Percentiles rank a stretch among this genome's conserved stretches.
Evolutionary conservation across 352 stramenopile genomes (phyloP).

Genomic region (Pythium monospermum): DNA sequence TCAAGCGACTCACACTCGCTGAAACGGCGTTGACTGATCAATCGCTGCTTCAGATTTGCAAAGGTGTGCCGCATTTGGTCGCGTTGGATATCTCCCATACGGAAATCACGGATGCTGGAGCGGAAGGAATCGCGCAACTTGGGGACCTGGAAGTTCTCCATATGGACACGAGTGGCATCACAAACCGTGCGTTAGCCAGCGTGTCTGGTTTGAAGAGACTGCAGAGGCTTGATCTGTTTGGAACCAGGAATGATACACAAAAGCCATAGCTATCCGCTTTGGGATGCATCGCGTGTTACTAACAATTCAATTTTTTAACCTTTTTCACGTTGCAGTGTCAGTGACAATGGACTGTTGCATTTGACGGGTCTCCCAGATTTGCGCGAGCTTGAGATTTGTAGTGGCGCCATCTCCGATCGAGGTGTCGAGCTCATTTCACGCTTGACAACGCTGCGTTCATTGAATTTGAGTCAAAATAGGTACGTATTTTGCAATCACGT

Average conservation of each 20-base stretch:
- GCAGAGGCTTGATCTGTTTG: slow-evolving; percentile 67
- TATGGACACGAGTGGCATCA: slow-evolving; percentile 61
- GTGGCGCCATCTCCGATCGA: slow-evolving; percentile 58
- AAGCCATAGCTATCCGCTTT: too few relatives aligned
- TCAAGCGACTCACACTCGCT: slow-evolving; percentile 51
- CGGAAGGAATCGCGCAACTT: slow-evolving; percentile 40
- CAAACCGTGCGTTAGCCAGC: slow-evolving; percentile 52
- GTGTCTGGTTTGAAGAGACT: slow-evolving; percentile 49
- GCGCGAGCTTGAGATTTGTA: slow-evolving; percentile 61
- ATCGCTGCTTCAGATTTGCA: slow-evolving; percentile 60
- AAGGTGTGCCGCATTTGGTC: slow-evolving; percentile 31
- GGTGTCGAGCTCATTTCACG: slow-evolving; percentile 74
- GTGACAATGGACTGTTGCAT: slow-evolving; percentile 64
- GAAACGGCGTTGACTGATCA: slow-evolving; percentile 60
- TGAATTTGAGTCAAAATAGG: slow-evolving; percentile 84
- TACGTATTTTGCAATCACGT: not conserved
- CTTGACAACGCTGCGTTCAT: slow-evolving; percentile 58
- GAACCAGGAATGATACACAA: slow-evolving; percentile 41
- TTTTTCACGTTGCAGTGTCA: slow-evolving; percentile 32
- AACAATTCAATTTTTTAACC: not conserved
- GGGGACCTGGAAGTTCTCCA: slow-evolving; percentile 51
- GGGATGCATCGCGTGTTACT: too few relatives aligned
- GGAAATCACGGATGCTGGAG: slow-evolving; percentile 58
- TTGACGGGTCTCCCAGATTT: slow-evolving; percentile 43
- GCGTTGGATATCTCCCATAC: slow-evolving; percentile 66